phyloP scores from a whole-genome alignment of 139 green algal species.

The Chlamydomonas urium region DNA sequence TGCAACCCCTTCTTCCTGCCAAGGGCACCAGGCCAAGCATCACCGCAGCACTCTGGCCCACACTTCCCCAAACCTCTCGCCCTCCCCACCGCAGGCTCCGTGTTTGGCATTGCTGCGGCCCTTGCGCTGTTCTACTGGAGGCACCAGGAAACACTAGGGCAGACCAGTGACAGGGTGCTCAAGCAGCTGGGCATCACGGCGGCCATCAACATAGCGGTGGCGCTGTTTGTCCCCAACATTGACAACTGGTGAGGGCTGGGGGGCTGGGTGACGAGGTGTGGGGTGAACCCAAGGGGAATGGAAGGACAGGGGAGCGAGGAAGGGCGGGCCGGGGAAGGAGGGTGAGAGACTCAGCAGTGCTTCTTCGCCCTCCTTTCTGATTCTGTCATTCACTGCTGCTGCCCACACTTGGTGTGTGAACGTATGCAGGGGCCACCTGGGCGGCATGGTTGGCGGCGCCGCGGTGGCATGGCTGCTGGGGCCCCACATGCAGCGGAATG shows the following conservation, averaged over 20 bases:
- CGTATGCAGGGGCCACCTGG: conserved; percentile 58
- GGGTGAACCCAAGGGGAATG: neutral
- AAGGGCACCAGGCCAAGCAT: neutral
- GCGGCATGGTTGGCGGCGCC: conserved; percentile 53
- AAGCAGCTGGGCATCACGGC: conserved; percentile 36
- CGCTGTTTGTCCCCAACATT: conserved; percentile 31
- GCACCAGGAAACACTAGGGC: conserved; percentile 34
- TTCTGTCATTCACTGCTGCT: too few species aligned
- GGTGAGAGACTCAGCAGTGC: too few species aligned
- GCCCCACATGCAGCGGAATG: conserved; percentile 15
- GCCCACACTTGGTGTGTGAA: too few species aligned
- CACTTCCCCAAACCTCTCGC: neutral
- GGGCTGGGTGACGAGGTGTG: neutral
- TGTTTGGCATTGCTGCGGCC: conserved; percentile 58
- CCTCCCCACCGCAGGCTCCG: conserved; percentile 18
- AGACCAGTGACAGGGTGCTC: conserved; percentile 34
- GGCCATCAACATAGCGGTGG: conserved; percentile 48
- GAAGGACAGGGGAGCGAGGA: too few species aligned
- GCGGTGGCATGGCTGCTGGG: conserved; percentile 42
- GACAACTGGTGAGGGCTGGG: conserved; percentile 52
- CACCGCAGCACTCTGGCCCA: neutral
- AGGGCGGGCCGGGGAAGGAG: too few species aligned
- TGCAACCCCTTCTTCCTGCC: too few species aligned
- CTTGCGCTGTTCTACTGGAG: conserved; percentile 54
- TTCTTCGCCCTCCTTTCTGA: too few species aligned